These are phyloP conservation scores for Dryas drummondii DNA, from an alignment of 306 rosid species.

Conservation along the genomic window DNA sequence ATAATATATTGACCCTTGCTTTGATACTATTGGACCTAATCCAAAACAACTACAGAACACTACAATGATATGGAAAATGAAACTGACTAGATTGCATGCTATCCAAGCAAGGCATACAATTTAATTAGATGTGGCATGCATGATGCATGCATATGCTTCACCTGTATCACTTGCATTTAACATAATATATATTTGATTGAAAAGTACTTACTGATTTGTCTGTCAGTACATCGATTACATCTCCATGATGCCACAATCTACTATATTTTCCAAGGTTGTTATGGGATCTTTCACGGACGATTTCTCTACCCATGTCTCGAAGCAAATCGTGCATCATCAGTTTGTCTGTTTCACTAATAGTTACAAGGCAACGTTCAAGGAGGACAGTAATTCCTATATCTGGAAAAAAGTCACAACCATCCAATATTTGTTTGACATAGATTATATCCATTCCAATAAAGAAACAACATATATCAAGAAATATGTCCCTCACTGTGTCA, in stretches of 20 bases:
- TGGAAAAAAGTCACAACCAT: constrained; percentile 39
- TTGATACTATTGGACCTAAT: no score
- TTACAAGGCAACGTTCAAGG: constrained; percentile 30
- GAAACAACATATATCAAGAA: constrained; percentile 43
- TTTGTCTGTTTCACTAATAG: background rate
- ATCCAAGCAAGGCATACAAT: no score
- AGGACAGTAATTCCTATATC: constrained; percentile 33
- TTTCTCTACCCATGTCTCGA: constrained; percentile 50
- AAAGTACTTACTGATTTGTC: background rate
- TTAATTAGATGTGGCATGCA: no score
- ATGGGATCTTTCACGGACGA: constrained; percentile 16
- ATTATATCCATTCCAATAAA: constrained; percentile 34
- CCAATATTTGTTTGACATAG: constrained; percentile 26
- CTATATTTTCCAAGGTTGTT: constrained; percentile 15
- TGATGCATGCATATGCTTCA: no score
- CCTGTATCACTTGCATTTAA: background rate
- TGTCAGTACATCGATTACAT: background rate
- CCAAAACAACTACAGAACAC: no score
- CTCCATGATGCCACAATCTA: background rate
- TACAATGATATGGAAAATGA: background rate
- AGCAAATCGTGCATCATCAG: constrained; percentile 21
- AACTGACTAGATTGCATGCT: background rate
- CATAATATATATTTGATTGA: background rate
- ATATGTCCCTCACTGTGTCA: constrained; percentile 20
- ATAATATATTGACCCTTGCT: no score